Conservation (phyloP, 1,284 basidiomycete species). For the Agroathelia rolfsii region DNA sequence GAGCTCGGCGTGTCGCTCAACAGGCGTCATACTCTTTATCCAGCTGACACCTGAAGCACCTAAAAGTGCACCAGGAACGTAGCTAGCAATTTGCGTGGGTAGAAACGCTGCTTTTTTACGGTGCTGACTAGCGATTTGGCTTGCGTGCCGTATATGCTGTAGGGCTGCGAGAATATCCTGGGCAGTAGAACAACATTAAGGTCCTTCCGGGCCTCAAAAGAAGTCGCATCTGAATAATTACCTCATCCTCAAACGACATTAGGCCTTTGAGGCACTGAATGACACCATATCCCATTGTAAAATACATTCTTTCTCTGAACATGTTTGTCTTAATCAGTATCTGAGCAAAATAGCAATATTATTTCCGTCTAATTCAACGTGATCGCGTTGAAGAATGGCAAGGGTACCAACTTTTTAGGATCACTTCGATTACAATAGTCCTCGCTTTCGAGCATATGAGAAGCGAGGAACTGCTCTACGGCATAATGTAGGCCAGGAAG, state of each 20-base stretch:
- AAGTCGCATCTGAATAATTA: conserved; percentile 29
- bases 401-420: conserved; percentile 43
- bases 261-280: conserved; percentile 74
- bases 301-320: conserved; percentile 79
- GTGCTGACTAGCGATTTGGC: conserved; percentile 49
- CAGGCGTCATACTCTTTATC: conserved; percentile 37
- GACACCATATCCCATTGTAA: conserved; percentile 75
- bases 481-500: conserved; percentile 58
- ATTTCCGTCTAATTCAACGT: too few relatives aligned
- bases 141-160: conserved; percentile 52
- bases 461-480: conserved; percentile 74
- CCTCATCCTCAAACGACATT: conserved; percentile 79
- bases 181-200: too few relatives aligned
- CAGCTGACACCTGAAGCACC: too few relatives aligned
- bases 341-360: too few relatives aligned
- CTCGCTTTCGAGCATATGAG: conserved; percentile 86
- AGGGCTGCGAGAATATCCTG: conserved; percentile 65
- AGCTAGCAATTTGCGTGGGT: conserved; percentile 49
- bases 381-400: conserved; percentile 1
- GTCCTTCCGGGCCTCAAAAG: too few relatives aligned
- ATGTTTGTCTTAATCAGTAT: conserved; percentile 5
- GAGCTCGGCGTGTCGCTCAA: conserved; percentile 52
- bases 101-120: conserved; percentile 54
- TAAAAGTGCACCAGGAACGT: too few relatives aligned
- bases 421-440: conserved; percentile 58